Percentiles rank a stretch among this genome's conserved stretches.
phyloP scores from a whole-genome alignment of 768 basidiomycete genomes.

The Mycena capillaripes region DNA sequence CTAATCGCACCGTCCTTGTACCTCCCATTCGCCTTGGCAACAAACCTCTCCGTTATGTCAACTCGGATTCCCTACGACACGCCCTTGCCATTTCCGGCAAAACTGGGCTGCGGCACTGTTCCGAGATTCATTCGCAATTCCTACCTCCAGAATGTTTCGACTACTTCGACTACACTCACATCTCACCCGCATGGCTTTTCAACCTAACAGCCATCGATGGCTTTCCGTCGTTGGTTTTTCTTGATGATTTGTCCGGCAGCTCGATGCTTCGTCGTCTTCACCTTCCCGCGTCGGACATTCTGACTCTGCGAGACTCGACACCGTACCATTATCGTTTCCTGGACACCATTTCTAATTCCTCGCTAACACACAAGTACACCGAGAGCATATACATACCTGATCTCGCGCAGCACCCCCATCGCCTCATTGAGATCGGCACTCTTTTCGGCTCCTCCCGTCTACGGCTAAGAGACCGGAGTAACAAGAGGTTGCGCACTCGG shows the following conservation, averaged over 20 bases:
- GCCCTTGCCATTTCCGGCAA: slow-evolving; percentile 65
- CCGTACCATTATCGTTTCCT: slow-evolving; percentile 78
- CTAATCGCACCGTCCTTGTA: slow-evolving; percentile 84
- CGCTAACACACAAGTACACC: slow-evolving; percentile 58
- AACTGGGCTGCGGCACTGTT: slow-evolving; percentile 66
- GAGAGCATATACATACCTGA: slow-evolving; percentile 58
- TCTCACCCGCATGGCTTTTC: slow-evolving; percentile 82
- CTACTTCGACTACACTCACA: slow-evolving; percentile 70
- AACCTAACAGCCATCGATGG: slow-evolving; percentile 58
- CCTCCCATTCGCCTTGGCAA: slow-evolving; percentile 81
- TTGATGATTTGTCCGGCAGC: slow-evolving; percentile 62
- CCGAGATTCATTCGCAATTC: slow-evolving; percentile 48
- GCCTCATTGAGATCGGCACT: slow-evolving; percentile 78
- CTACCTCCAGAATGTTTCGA: slow-evolving; percentile 70
- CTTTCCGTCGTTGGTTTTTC: slow-evolving; percentile 59
- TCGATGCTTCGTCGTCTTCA: slow-evolving; percentile 62
- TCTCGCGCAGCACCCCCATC: slow-evolving; percentile 56
- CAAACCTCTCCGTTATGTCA: slow-evolving; percentile 71
- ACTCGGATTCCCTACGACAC: slow-evolving; percentile 63
- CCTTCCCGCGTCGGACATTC: slow-evolving; percentile 55
- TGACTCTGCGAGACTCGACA: slow-evolving; percentile 63
- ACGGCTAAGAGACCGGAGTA: slow-evolving; percentile 57
- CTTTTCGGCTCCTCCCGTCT: slow-evolving; percentile 85
- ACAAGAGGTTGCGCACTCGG: slow-evolving; percentile 57
- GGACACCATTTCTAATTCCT: slow-evolving; percentile 53